A percentile compares a stretch with the other conserved stretches of the same genome.
phyloP scores from a whole-genome alignment of 2,329 filamentous ascomycete genomes.

The Aschersonia sp. region DNA sequence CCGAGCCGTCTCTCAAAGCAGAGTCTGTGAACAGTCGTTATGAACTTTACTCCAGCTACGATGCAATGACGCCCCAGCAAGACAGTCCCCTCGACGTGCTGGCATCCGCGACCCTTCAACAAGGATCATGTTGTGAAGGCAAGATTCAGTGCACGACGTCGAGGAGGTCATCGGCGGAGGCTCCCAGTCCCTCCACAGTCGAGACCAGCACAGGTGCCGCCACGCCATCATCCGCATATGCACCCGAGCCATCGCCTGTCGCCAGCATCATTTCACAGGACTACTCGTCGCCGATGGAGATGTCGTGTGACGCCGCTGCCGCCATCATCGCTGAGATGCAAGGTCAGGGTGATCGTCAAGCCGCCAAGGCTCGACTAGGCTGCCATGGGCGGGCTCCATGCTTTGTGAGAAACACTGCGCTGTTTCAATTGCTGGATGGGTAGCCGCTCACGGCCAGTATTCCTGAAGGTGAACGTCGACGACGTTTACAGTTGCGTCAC shows the following conservation, averaged over 20 bases:
- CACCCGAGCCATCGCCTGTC: conserved; percentile 4
- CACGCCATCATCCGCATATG: conserved; percentile 7
- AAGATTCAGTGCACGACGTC: conserved; percentile 9
- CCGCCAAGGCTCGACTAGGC: conserved; percentile 15
- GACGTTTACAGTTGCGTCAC: background rate
- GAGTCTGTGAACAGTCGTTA: background rate
- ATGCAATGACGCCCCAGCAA: no score
- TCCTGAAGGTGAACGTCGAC: background rate
- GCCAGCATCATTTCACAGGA: conserved; percentile 2
- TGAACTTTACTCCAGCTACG: background rate
- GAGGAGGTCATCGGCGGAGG: conserved; percentile 10
- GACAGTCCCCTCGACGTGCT: conserved; percentile 18
- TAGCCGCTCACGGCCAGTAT: conserved; percentile 1
- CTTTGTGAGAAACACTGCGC: conserved; percentile 18
- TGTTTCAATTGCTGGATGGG: conserved; percentile 19
- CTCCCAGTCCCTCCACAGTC: conserved; percentile 9
- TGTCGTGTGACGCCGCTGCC: conserved; percentile 20
- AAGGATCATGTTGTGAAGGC: conserved; percentile 10
- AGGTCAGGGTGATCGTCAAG: conserved; percentile 13
- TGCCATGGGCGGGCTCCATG: conserved; percentile 14
- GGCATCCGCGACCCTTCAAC: conserved; percentile 19
- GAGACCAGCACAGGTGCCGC: conserved; percentile 9
- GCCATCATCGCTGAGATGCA: conserved; percentile 25
- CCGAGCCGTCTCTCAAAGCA: background rate
- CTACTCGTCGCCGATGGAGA: conserved; percentile 14